Percentiles rank a stretch among this genome's conserved stretches.
Evolutionary conservation across 257 asterid species (phyloP).

Genomic region (Catharanthus roseus): DNA sequence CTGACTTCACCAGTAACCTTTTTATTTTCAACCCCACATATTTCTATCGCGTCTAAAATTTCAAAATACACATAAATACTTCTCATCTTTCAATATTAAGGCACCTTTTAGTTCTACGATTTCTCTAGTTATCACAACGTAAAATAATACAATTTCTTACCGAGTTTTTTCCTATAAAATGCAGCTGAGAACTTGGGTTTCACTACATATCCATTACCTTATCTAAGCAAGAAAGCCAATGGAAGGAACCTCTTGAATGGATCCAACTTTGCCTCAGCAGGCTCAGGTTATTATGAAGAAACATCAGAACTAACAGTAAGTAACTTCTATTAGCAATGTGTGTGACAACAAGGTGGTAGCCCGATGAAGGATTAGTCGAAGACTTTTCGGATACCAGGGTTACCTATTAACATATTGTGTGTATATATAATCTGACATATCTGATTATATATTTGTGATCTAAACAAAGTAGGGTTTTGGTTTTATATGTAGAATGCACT

Average conservation of each 20-base stretch:
- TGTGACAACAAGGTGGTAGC: too few species aligned
- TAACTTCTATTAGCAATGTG: background rate
- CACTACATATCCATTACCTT: conserved; percentile 63
- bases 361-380: too few species aligned
- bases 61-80: too few species aligned
- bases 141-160: too few species aligned
- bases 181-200: conserved; percentile 88
- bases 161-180: background rate
- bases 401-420: too few species aligned
- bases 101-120: too few species aligned
- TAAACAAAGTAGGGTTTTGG: background rate
- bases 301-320: conserved; percentile 67
- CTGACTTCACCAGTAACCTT: conserved; percentile 65
- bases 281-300: conserved; percentile 66
- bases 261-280: conserved; percentile 82
- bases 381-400: too few species aligned
- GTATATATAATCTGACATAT: background rate
- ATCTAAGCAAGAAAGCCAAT: conserved; percentile 55
- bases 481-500: conserved; percentile 38
- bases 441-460: background rate
- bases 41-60: background rate
- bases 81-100: too few species aligned
- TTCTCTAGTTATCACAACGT: too few species aligned
- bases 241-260: conserved; percentile 57
- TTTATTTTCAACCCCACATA: background rate